Evolutionary conservation across 345 rosid genomes (phyloP).

Genomic region (Populus deltoides): DNA sequence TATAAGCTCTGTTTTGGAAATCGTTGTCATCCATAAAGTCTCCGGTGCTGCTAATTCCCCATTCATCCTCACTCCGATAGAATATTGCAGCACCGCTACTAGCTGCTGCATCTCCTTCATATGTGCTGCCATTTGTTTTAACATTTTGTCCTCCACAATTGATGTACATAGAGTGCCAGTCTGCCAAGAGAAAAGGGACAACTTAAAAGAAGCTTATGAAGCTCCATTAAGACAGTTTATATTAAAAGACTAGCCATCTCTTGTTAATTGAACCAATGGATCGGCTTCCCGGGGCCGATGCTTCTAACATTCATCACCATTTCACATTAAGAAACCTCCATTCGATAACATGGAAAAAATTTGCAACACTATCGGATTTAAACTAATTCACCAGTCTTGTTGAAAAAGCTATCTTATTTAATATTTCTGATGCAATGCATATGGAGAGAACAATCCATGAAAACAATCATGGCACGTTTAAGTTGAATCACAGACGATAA

Average conservation of each 20-base stretch:
- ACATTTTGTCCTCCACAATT: slow-evolving; percentile 21
- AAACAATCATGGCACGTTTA: too few relatives aligned
- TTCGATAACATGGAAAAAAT: too few relatives aligned
- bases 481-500: background rate
- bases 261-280: too few relatives aligned
- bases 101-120: slow-evolving; percentile 17
- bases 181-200: background rate
- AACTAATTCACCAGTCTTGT: too few relatives aligned
- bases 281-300: too few relatives aligned
- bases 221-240: background rate
- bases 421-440: background rate
- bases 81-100: slow-evolving; percentile 15
- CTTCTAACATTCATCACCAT: too few relatives aligned
- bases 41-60: slow-evolving; percentile 29
- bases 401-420: too few relatives aligned
- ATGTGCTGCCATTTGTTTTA: slow-evolving; percentile 4
- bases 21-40: slow-evolving; percentile 21
- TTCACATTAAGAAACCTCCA: too few relatives aligned
- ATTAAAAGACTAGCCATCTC: background rate
- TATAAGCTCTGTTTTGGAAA: background rate
- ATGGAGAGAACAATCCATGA: background rate
- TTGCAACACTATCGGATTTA: too few relatives aligned
- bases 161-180: slow-evolving; percentile 7
- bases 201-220: background rate
- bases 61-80: background rate